These are phyloP conservation scores for Bruguiera parviflora DNA, from an alignment of 345 rosid species.

Conservation along the genomic window DNA sequence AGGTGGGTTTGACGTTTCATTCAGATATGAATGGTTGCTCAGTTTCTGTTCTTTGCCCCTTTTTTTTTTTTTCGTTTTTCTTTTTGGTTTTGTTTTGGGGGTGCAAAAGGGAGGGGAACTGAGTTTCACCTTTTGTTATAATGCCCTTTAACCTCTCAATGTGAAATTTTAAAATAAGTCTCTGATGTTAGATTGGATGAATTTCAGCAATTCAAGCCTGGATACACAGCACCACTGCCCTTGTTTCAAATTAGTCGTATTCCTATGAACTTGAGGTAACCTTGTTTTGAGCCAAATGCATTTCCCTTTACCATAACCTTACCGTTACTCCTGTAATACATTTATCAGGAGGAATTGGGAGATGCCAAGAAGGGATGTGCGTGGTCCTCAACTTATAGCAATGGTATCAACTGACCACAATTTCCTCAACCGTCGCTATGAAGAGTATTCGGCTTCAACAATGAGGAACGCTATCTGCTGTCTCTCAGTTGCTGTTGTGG, in stretches of 20 bases:
- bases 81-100: not conserved
- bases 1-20: not conserved
- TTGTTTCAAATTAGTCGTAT: slow-evolving; percentile 61
- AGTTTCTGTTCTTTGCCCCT: not conserved
- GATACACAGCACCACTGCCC: slow-evolving; percentile 80
- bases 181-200: slow-evolving; percentile 5
- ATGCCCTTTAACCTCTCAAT: not conserved
- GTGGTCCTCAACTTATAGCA: slow-evolving; percentile 51
- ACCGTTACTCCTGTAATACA: not conserved
- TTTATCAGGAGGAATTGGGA: slow-evolving; percentile 72
- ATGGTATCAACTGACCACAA: slow-evolving; percentile 63
- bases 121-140: no score
- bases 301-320: not conserved
- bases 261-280: slow-evolving; percentile 72
- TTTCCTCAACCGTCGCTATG: slow-evolving; percentile 36
- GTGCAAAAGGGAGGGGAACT: not conserved
- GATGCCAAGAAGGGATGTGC: slow-evolving; percentile 47
- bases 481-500: slow-evolving; percentile 58
- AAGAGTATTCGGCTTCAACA: slow-evolving; percentile 50
- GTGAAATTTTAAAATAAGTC: not conserved
- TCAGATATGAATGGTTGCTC: no score
- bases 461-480: slow-evolving; percentile 54
- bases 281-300: not conserved
- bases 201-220: slow-evolving; percentile 78
- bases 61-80: not conserved